These are phyloP conservation scores for Phaeosphaeria sp. DNA, from an alignment of 2,329 filamentous ascomycete genomes.

Conservation along the genomic window DNA sequence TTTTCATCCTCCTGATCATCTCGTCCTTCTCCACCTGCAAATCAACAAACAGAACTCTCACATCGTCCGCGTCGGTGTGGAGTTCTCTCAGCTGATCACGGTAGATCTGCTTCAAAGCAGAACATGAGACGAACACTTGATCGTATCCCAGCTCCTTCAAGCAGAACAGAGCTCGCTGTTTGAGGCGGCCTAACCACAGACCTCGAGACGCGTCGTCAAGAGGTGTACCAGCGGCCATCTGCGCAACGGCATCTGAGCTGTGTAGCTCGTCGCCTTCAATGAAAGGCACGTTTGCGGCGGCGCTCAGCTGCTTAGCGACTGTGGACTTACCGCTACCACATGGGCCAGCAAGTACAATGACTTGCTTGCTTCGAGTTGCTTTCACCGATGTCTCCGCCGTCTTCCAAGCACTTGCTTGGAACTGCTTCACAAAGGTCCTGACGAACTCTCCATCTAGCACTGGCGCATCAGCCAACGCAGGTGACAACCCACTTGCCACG, in stretches of 20 bases:
- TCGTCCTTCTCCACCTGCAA: conserved; percentile 43
- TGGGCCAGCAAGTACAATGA: conserved; percentile 49
- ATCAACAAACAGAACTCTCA: conserved; percentile 45
- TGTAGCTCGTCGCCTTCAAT: conserved; percentile 54
- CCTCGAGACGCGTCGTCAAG: conserved; percentile 44
- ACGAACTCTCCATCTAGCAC: conserved; percentile 21
- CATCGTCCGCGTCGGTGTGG: conserved; percentile 13
- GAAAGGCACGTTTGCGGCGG: conserved; percentile 39
- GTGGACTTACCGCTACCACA: conserved; percentile 54
- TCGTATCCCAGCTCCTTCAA: conserved; percentile 14
- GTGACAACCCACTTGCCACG: conserved; percentile 20
- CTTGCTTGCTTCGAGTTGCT: conserved; percentile 17
- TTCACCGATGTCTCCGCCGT: background rate
- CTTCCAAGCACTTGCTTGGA: conserved; percentile 23
- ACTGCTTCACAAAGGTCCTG: conserved; percentile 27
- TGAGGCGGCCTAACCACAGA: conserved; percentile 25
- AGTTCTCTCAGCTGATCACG: conserved; percentile 39
- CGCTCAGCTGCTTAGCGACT: conserved; percentile 40
- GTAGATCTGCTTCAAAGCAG: conserved; percentile 46
- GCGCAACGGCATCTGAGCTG: conserved; percentile 38
- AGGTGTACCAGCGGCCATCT: conserved; percentile 40
- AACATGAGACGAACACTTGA: conserved; percentile 49
- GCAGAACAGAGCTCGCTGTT: conserved; percentile 24
- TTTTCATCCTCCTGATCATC: conserved; percentile 34
- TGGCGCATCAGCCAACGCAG: conserved; percentile 21